A percentile compares a stretch with the other conserved stretches of the same genome.
These are phyloP conservation scores for Acephala macrosclerotiorum DNA, from an alignment of 2,329 filamentous ascomycete species.

Conservation along the genomic window DNA sequence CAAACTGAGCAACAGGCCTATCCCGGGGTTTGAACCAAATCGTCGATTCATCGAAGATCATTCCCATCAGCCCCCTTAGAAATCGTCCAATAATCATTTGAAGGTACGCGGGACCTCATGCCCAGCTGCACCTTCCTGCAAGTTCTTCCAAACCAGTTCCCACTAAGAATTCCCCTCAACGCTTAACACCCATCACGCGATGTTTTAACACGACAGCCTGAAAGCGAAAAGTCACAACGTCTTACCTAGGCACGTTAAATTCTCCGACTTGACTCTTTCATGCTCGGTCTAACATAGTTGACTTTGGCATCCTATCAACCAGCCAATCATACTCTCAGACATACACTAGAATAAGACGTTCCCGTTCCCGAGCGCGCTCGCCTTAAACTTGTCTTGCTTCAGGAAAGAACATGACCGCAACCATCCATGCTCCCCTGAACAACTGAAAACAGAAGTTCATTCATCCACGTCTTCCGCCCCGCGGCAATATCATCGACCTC, in stretches of 20 bases:
- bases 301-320: background rate
- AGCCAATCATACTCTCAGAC: background rate
- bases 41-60: background rate
- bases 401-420: background rate
- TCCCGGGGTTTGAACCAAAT: too few relatives aligned
- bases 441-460: background rate
- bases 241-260: background rate
- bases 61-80: background rate
- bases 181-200: background rate
- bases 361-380: background rate
- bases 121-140: background rate
- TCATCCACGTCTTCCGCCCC: background rate
- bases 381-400: background rate
- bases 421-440: slow-evolving; percentile 2
- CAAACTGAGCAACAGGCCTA: background rate
- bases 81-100: background rate
- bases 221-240: slow-evolving; percentile 5
- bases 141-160: background rate
- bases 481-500: background rate
- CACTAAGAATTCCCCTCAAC: background rate
- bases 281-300: background rate
- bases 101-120: background rate
- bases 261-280: background rate
- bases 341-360: background rate
- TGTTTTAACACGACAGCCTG: slow-evolving; percentile 2